These are phyloP conservation scores for Peribolospora baueri DNA, from an alignment of 768 basidiomycete genomes.

Conservation along the genomic window DNA sequence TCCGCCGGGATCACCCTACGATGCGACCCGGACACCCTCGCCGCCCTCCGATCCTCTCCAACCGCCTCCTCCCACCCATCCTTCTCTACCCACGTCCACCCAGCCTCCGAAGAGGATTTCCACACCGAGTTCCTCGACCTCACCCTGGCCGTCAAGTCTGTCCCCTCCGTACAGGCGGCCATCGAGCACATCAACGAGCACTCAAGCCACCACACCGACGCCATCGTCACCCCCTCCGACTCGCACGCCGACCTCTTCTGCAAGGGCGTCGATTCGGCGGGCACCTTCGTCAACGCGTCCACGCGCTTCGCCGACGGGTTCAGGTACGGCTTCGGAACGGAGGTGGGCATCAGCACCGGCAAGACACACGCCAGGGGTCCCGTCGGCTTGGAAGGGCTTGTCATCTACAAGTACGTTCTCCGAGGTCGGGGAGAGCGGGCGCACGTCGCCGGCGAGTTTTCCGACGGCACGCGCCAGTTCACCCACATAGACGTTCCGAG, in stretches of 20 bases:
- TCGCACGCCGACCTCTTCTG: slow-evolving; percentile 41
- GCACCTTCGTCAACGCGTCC: slow-evolving; percentile 81
- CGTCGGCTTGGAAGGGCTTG: slow-evolving; percentile 50
- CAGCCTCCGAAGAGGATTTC: slow-evolving; percentile 41
- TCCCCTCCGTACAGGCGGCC: slow-evolving; percentile 47
- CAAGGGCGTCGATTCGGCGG: slow-evolving; percentile 69
- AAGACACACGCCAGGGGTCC: slow-evolving; percentile 91
- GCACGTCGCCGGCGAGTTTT: too few species aligned
- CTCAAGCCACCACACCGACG: slow-evolving; percentile 85
- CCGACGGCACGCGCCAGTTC: too few species aligned
- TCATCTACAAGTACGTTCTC: slow-evolving; percentile 66
- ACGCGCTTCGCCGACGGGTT: slow-evolving; percentile 94
- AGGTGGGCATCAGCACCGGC: slow-evolving; percentile 92
- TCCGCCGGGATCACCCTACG: slow-evolving; percentile 43
- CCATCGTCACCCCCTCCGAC: slow-evolving; percentile 63
- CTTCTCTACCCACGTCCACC: slow-evolving; percentile 23
- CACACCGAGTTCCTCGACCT: slow-evolving; percentile 68
- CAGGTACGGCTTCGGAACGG: slow-evolving; percentile 87
- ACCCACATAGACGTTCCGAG: too few species aligned
- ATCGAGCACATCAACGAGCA: slow-evolving; percentile 76
- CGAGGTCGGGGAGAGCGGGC: too few species aligned
- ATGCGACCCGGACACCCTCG: slow-evolving; percentile 45
- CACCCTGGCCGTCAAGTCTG: slow-evolving; percentile 51
- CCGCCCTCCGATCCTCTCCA: slow-evolving; percentile 27
- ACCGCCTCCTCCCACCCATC: slow-evolving; percentile 11